Percentiles rank a stretch among this genome's conserved stretches.
Evolutionary conservation across 305 asterid species (phyloP).

Genomic region (Fraxinus nigra): DNA sequence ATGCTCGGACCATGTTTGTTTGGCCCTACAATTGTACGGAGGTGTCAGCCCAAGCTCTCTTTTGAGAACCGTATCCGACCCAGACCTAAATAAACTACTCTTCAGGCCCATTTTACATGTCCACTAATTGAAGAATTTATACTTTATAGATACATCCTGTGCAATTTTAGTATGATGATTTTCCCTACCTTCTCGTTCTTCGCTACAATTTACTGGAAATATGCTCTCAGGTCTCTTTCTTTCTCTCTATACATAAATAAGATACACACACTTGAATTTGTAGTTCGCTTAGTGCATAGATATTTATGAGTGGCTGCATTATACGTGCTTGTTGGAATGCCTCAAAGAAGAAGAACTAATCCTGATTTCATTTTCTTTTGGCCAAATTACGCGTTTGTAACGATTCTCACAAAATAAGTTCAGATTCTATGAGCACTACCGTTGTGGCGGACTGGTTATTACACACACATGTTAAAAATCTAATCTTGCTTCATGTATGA

Average conservation of each 20-base stretch:
- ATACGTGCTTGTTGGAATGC: constrained; percentile 38
- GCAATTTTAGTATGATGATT: background rate
- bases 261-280: background rate
- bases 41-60: background rate
- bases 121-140: background rate
- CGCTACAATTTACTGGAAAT: background rate
- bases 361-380: background rate
- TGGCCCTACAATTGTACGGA: background rate
- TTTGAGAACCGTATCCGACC: background rate
- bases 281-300: background rate
- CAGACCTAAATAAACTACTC: background rate
- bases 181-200: background rate
- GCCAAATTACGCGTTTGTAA: background rate
- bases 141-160: background rate
- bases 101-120: background rate
- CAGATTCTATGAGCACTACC: background rate
- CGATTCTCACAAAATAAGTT: background rate
- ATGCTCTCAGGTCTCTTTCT: background rate
- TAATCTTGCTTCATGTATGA: constrained; percentile 24
- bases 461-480: background rate
- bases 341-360: background rate
- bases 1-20: background rate
- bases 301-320: background rate
- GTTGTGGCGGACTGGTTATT: background rate
- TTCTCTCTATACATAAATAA: background rate